A percentile compares a stretch with the other conserved stretches of the same genome.
These are phyloP conservation scores for Didymella lethalis DNA, from an alignment of 2,329 filamentous ascomycete species.

Conservation along the genomic window DNA sequence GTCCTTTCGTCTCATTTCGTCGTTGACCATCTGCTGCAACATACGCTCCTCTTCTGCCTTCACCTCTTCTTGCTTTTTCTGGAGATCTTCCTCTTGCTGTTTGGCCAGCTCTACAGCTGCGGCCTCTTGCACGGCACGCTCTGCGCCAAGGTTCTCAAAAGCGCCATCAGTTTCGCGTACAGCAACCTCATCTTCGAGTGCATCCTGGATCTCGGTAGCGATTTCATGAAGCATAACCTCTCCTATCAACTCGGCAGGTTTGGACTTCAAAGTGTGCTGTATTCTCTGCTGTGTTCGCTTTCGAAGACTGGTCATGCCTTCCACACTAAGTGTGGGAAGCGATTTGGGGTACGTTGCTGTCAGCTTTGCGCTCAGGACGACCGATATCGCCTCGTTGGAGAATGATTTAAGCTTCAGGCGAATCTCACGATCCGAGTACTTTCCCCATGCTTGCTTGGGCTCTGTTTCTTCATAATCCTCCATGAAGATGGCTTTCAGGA, in stretches of 20 bases:
- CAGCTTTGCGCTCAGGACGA: slow-evolving; percentile 79
- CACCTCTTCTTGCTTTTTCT: slow-evolving; percentile 54
- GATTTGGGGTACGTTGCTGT: slow-evolving; percentile 93
- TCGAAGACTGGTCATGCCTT: slow-evolving; percentile 69
- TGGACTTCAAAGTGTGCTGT: slow-evolving; percentile 71
- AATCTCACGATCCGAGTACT: slow-evolving; percentile 80
- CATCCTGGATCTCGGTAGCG: slow-evolving; percentile 67
- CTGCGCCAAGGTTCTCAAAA: slow-evolving; percentile 86
- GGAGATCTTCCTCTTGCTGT: slow-evolving; percentile 53
- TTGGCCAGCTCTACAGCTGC: slow-evolving; percentile 67
- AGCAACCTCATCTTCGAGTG: slow-evolving; percentile 85
- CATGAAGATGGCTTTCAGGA: slow-evolving; percentile 84
- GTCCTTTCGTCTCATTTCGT: slow-evolving; percentile 75
- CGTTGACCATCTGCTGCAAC: slow-evolving; percentile 74
- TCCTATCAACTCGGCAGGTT: slow-evolving; percentile 70
- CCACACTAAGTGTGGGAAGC: slow-evolving; percentile 73
- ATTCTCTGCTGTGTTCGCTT: slow-evolving; percentile 76
- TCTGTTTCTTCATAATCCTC: slow-evolving; percentile 84
- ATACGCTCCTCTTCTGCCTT: slow-evolving; percentile 73
- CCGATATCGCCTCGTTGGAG: slow-evolving; percentile 73
- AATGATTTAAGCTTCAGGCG: slow-evolving; percentile 79
- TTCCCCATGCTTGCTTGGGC: slow-evolving; percentile 83
- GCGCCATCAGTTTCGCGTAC: slow-evolving; percentile 77
- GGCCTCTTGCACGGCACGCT: slow-evolving; percentile 83
- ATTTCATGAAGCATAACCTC: slow-evolving; percentile 72